These are phyloP conservation scores for Yamadazyma dendronema DNA, from an alignment of 1,139 yeast species.

Conservation along the genomic window DNA sequence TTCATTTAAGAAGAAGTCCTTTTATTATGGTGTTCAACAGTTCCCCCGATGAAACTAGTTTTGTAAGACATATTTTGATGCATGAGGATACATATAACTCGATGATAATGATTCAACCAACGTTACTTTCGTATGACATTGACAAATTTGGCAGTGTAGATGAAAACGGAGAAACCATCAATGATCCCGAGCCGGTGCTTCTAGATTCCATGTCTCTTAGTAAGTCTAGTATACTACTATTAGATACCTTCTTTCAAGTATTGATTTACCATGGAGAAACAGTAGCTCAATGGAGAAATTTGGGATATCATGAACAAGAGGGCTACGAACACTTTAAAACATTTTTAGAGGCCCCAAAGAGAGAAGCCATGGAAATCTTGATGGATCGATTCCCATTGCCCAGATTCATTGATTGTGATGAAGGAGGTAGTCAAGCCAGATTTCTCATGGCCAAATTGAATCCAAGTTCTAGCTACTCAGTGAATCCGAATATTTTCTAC, in stretches of 20 bases:
- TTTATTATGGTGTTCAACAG: slow-evolving; percentile 70
- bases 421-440: slow-evolving; percentile 70
- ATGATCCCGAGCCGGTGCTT: slow-evolving; percentile 58
- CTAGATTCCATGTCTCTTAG: slow-evolving; percentile 68
- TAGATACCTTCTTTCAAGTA: slow-evolving; percentile 76
- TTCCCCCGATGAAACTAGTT: slow-evolving; percentile 79
- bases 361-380: slow-evolving; percentile 65
- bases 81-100: slow-evolving; percentile 68
- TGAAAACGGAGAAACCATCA: slow-evolving; percentile 34
- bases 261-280: slow-evolving; percentile 67
- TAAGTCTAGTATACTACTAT: slow-evolving; percentile 56
- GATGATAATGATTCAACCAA: slow-evolving; percentile 74
- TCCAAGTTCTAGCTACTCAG: slow-evolving; percentile 64
- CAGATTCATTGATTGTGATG: slow-evolving; percentile 91
- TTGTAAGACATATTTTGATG: slow-evolving; percentile 62
- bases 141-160: slow-evolving; percentile 47
- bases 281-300: slow-evolving; percentile 69
- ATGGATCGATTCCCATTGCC: slow-evolving; percentile 86
- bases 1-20: slow-evolving; percentile 68
- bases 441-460: slow-evolving; percentile 72
- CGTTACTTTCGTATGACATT: slow-evolving; percentile 62
- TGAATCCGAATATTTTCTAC: slow-evolving; percentile 34
- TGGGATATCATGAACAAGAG: slow-evolving; percentile 63
- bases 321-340: slow-evolving; percentile 62
- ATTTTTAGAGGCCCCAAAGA: slow-evolving; percentile 62